phyloP scores from a whole-genome alignment of 495 filamentous ascomycete species.

The Penicillium chermesinum region DNA sequence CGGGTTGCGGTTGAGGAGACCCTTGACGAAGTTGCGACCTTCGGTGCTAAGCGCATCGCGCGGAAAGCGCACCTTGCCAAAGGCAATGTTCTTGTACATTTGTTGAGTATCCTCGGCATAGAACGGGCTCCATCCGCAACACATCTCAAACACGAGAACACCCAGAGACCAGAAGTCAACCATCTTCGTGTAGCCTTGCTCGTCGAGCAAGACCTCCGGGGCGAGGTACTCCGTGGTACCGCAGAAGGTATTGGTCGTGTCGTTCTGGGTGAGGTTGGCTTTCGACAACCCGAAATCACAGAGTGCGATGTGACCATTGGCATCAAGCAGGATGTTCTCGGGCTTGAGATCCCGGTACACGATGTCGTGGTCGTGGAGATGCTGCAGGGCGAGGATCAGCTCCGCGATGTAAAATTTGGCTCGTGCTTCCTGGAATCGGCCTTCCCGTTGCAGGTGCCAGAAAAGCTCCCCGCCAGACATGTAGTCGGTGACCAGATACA shows the following conservation, averaged over 20 bases:
- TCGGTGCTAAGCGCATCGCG: constrained; percentile 89
- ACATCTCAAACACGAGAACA: constrained; percentile 98
- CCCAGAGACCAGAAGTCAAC: constrained; percentile 99
- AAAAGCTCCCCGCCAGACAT: constrained; percentile 99
- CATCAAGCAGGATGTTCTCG: constrained; percentile 79
- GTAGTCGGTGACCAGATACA: constrained; percentile 98
- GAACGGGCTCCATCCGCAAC: constrained; percentile 98
- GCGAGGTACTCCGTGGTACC: constrained; percentile 97
- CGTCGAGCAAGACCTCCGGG: constrained; percentile 90
- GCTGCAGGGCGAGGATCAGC: constrained; percentile 89
- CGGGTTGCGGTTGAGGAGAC: constrained; percentile 91
- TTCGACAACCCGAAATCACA: constrained; percentile 94
- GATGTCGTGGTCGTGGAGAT: constrained; percentile 94
- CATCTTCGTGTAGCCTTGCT: constrained; percentile 99
- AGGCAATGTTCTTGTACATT: constrained; percentile 99
- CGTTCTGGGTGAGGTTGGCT: constrained; percentile 90
- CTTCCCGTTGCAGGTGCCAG: constrained; percentile 98
- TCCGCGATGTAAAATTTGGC: constrained; percentile 99
- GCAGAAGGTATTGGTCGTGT: constrained; percentile 98
- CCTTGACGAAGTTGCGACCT: constrained; percentile 96
- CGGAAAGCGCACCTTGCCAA: constrained; percentile 95
- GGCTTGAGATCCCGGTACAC: constrained; percentile 92
- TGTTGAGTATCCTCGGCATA: constrained; percentile 99
- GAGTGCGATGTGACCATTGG: constrained; percentile 78
- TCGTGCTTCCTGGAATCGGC: constrained; percentile 86